phyloP scores from a whole-genome alignment of 306 rosid genomes.

The Acacia acuminata region DNA sequence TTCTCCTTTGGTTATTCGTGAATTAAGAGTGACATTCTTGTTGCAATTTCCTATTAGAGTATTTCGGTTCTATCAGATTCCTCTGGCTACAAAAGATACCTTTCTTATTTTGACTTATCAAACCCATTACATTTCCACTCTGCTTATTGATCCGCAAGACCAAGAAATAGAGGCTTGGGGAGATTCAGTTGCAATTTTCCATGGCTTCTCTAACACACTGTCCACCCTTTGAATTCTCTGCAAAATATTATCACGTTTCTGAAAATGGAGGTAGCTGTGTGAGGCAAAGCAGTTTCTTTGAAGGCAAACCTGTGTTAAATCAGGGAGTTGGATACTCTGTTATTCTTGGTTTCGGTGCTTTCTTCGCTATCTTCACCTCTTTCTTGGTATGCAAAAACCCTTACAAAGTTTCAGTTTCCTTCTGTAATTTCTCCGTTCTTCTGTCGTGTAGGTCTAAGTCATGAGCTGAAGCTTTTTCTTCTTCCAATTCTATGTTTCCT shows the following conservation, averaged over 20 bases:
- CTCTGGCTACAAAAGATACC: constrained; percentile 14
- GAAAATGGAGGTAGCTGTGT: constrained; percentile 59
- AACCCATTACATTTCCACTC: constrained; percentile 14
- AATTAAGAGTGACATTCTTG: too few relatives aligned
- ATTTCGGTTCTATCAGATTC: neutral
- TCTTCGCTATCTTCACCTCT: constrained; percentile 90
- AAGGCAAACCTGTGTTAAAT: constrained; percentile 75
- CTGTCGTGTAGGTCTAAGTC: neutral
- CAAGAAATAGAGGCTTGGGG: constrained; percentile 14
- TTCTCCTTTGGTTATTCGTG: too few relatives aligned
- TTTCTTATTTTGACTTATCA: constrained; percentile 44
- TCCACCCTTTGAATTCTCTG: constrained; percentile 75
- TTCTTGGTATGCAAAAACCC: constrained; percentile 55
- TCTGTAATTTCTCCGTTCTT: constrained; percentile 7
- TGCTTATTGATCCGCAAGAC: neutral
- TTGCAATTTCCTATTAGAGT: too few relatives aligned
- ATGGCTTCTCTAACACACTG: constrained; percentile 60
- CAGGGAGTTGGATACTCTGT: constrained; percentile 85
- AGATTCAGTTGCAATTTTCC: neutral
- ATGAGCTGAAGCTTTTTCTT: neutral
- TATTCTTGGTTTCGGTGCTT: constrained; percentile 93
- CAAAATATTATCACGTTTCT: constrained; percentile 58
- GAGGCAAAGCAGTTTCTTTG: constrained; percentile 88
- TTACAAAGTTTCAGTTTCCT: neutral
- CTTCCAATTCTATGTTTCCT: neutral